A percentile compares a stretch with the other conserved stretches of the same genome.
Conservation (phyloP, 1,139 yeast genomes). For the Yamadazyma membranifaciens region DNA sequence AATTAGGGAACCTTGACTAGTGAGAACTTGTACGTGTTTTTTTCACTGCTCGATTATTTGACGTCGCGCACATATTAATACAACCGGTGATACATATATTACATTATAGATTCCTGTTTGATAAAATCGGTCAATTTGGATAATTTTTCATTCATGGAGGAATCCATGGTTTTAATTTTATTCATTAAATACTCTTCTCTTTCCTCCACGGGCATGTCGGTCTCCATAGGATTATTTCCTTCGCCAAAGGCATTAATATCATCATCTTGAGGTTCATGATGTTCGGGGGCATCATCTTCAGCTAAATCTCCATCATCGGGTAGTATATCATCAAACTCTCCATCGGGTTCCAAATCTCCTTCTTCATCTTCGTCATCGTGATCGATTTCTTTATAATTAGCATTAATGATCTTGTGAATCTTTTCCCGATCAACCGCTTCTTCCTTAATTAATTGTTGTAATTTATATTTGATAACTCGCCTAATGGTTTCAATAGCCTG, state of each 20-base stretch:
- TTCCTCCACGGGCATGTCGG: slow-evolving; percentile 8
- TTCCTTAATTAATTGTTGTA: slow-evolving; percentile 52
- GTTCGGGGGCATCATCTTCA: slow-evolving; percentile 16
- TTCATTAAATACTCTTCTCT: slow-evolving; percentile 19
- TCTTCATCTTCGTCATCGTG: slow-evolving; percentile 29
- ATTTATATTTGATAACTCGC: slow-evolving; percentile 68
- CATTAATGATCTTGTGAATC: slow-evolving; percentile 43
- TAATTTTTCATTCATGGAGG: slow-evolving; percentile 38
- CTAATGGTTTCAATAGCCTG: slow-evolving; percentile 65
- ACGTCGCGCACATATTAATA: background rate
- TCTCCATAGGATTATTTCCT: background rate
- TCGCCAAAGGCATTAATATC: background rate
- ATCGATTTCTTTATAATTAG: slow-evolving; percentile 31
- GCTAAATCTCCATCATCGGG: slow-evolving; percentile 6
- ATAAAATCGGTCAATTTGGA: slow-evolving; percentile 43
- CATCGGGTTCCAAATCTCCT: slow-evolving; percentile 12
- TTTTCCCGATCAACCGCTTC: slow-evolving; percentile 36
- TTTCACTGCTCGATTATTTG: background rate
- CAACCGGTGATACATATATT: background rate
- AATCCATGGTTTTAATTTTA: slow-evolving; percentile 34
- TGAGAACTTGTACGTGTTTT: slow-evolving; percentile 2
- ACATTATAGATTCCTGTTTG: slow-evolving; percentile 38
- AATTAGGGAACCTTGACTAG: background rate
- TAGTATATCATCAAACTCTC: slow-evolving; percentile 13
- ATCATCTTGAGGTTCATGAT: background rate